Evolutionary conservation across 1,284 basidiomycete species (phyloP).

Genomic region (Ustilago lituana): DNA sequence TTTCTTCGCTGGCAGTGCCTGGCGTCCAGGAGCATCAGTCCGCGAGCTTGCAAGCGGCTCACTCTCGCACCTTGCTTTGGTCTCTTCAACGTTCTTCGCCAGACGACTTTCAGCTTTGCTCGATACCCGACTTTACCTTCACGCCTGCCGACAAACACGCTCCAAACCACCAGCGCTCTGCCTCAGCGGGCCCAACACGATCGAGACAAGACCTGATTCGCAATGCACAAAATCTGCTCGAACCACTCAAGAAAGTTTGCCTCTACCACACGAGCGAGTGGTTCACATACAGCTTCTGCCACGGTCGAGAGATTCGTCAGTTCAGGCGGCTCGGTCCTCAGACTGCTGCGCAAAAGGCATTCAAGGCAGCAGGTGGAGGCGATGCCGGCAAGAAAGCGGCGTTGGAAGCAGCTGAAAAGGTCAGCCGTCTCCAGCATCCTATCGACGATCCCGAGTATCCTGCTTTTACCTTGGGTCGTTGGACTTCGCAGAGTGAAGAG

Average conservation of each 20-base stretch:
- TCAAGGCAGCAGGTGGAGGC: slow-evolving; percentile 32
- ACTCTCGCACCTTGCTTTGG: slow-evolving; percentile 4
- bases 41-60: background rate
- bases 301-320: slow-evolving; percentile 53
- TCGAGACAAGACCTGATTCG: slow-evolving; percentile 25
- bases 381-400: slow-evolving; percentile 34
- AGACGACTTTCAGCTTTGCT: slow-evolving; percentile 36
- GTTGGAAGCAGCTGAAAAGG: slow-evolving; percentile 28
- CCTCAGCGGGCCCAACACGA: background rate
- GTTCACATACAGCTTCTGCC: slow-evolving; percentile 64
- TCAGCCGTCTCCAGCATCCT: slow-evolving; percentile 22
- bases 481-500: slow-evolving; percentile 38
- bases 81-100: slow-evolving; percentile 29
- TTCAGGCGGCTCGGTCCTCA: slow-evolving; percentile 43
- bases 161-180: background rate
- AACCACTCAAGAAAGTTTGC: slow-evolving; percentile 53
- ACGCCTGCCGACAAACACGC: slow-evolving; percentile 1
- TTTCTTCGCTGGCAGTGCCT: slow-evolving; percentile 18
- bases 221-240: slow-evolving; percentile 38
- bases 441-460: slow-evolving; percentile 35
- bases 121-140: slow-evolving; percentile 38
- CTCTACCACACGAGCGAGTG: slow-evolving; percentile 59
- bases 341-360: slow-evolving; percentile 24
- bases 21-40: background rate
- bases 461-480: slow-evolving; percentile 45